phyloP scores from a whole-genome alignment of 257 asterid genomes.

The Gentiana dahurica region DNA sequence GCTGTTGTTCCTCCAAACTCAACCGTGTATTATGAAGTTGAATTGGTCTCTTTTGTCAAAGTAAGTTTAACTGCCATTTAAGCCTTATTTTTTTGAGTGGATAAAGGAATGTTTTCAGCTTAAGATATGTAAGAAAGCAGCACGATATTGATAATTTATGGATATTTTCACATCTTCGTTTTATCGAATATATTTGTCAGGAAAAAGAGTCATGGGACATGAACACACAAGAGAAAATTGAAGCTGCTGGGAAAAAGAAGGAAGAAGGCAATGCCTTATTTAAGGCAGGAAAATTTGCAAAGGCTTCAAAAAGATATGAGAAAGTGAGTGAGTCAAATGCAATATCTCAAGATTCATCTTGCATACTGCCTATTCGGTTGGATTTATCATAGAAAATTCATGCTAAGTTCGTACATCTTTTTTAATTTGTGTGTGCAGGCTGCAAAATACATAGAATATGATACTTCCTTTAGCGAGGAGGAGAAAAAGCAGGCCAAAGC shows the following conservation, averaged over 20 bases:
- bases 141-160: too few relatives aligned
- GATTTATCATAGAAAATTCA: not conserved
- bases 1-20: conserved; percentile 29
- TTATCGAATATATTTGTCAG: conserved; percentile 2
- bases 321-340: conserved; percentile 7
- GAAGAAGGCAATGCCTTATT: conserved; percentile 32
- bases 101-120: too few relatives aligned
- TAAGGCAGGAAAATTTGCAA: conserved; percentile 27
- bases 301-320: conserved; percentile 31
- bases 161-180: too few relatives aligned
- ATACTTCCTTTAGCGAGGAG: conserved; percentile 32
- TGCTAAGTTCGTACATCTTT: not conserved
- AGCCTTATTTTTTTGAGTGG: too few relatives aligned
- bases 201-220: conserved; percentile 40
- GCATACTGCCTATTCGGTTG: too few relatives aligned
- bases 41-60: conserved; percentile 31
- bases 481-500: conserved; percentile 38
- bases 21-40: conserved; percentile 21
- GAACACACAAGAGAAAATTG: conserved; percentile 32
- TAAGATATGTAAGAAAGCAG: too few relatives aligned
- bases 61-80: conserved; percentile 4
- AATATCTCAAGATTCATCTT: not conserved
- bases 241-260: conserved; percentile 29
- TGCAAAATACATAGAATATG: conserved; percentile 33
- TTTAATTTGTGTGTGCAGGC: conserved; percentile 34